A percentile compares a stretch with the other conserved stretches of the same genome.
phyloP scores from a whole-genome alignment of 257 asterid genomes.

The Echites panduratus region DNA sequence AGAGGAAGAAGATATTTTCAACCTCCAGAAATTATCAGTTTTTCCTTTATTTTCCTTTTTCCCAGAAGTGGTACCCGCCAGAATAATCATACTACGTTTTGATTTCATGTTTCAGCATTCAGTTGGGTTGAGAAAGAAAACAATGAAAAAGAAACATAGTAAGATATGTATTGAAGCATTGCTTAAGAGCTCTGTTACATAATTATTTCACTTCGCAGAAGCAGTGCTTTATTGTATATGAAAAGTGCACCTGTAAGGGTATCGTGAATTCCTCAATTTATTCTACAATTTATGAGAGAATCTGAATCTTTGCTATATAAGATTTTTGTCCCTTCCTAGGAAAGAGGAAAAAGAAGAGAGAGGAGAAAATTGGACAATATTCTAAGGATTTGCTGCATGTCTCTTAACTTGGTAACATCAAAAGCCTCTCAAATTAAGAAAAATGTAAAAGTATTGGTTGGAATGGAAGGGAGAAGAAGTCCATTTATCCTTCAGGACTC shows the following conservation, averaged over 20 bases:
- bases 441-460: background rate
- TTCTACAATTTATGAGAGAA: background rate
- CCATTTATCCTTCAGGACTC: constrained; percentile 15
- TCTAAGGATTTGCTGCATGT: background rate
- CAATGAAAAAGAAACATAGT: no score
- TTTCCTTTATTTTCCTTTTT: no score
- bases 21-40: background rate
- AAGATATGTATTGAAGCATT: no score
- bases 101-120: no score
- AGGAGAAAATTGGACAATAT: background rate
- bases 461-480: background rate
- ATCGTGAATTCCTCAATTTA: no score
- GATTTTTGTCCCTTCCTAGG: background rate
- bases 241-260: background rate
- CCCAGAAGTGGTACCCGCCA: no score
- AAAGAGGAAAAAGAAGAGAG: background rate
- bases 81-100: no score
- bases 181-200: no score
- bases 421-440: background rate
- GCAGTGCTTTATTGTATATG: no score
- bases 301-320: background rate
- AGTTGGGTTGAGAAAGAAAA: no score
- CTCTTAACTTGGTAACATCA: background rate
- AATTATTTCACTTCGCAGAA: no score
- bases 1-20: background rate